A percentile compares a stretch with the other conserved stretches of the same genome.
Conservation (phyloP, 2,329 filamentous ascomycete genomes). For the Apiospora arundinis region DNA sequence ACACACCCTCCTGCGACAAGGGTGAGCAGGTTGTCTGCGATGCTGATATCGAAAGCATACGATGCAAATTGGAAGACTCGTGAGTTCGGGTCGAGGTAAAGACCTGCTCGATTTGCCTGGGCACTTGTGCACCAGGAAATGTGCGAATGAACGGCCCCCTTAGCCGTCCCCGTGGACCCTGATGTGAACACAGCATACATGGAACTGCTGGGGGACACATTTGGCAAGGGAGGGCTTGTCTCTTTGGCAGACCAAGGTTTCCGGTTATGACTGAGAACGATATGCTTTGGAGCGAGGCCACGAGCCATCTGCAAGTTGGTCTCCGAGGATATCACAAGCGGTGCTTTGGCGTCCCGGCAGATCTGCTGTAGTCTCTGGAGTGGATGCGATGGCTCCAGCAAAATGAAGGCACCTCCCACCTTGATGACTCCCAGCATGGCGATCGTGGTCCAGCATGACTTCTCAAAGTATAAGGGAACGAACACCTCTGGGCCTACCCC, state of each 20-base stretch:
- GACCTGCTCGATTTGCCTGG: slow-evolving; percentile 34
- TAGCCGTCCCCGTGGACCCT: slow-evolving; percentile 1
- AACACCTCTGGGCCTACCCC: background rate
- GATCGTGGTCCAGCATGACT: background rate
- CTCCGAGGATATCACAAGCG: no score
- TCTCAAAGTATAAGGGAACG: background rate
- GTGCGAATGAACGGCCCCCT: background rate
- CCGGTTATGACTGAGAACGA: no score
- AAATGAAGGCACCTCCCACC: slow-evolving; percentile 27
- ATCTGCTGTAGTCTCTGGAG: background rate
- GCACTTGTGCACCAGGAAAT: no score
- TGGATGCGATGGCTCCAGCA: slow-evolving; percentile 2
- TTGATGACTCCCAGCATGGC: background rate
- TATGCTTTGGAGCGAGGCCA: no score
- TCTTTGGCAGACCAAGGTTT: background rate
- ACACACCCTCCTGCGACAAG: slow-evolving; percentile 64
- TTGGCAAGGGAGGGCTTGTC: background rate
- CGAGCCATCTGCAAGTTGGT: no score
- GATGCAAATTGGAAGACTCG: background rate
- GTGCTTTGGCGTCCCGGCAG: no score
- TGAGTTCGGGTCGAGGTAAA: slow-evolving; percentile 52
- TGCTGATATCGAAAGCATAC: slow-evolving; percentile 59
- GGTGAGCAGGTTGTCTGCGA: slow-evolving; percentile 58
- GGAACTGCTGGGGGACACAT: no score
- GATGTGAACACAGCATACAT: background rate